Evolutionary conservation across 129 eudicot species (phyloP).

Genomic region (Erigeron canadensis): DNA sequence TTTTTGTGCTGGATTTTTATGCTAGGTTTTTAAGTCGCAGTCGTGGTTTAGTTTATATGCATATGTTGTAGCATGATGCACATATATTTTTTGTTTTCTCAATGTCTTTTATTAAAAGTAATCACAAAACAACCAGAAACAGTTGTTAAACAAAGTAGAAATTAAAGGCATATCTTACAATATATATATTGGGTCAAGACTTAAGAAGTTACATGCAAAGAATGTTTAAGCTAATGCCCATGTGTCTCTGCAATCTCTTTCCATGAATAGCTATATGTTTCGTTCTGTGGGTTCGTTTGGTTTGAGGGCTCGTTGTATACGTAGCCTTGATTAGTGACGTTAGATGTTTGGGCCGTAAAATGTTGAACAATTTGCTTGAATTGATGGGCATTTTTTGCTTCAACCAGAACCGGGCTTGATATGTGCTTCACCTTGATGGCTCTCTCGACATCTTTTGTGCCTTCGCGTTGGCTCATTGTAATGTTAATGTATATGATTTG

Average conservation of each 20-base stretch:
- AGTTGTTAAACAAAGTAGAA: neutral
- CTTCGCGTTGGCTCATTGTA: neutral
- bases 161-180: conserved; percentile 2
- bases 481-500: neutral
- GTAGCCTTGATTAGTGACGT: neutral
- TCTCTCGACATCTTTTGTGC: conserved; percentile 4
- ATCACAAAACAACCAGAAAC: neutral
- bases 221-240: neutral
- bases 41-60: neutral
- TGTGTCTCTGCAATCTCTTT: conserved; percentile 3
- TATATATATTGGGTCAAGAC: neutral
- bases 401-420: conserved; percentile 40
- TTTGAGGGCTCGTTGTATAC: neutral
- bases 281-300: neutral
- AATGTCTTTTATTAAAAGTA: neutral
- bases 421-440: conserved; percentile 43
- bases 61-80: neutral
- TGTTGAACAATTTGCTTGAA: conserved; percentile 44
- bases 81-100: neutral
- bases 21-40: conserved; percentile 10
- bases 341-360: conserved; percentile 36
- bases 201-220: neutral
- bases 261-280: conserved; percentile 3
- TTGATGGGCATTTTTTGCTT: conserved; percentile 39
- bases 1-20: neutral